Conservation (phyloP, 2,329 filamentous ascomycete species). For the Exutisphaerella laricina region DNA sequence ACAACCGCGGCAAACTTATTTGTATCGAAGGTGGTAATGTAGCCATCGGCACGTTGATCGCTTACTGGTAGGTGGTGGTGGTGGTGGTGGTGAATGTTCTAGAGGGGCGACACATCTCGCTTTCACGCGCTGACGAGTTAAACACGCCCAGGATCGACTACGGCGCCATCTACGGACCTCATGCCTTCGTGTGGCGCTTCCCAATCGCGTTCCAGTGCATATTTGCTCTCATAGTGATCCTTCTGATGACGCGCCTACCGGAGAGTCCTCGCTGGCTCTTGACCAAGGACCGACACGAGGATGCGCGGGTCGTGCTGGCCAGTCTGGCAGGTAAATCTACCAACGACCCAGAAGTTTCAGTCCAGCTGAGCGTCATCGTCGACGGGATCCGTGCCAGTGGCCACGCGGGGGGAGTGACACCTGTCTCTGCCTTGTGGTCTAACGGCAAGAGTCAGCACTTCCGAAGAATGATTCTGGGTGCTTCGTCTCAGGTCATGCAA, state of each 20-base stretch:
- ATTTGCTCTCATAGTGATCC: slow-evolving; percentile 43
- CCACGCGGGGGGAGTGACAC: slow-evolving; percentile 37
- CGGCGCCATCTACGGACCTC: slow-evolving; percentile 36
- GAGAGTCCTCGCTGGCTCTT: slow-evolving; percentile 45
- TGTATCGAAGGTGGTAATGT: slow-evolving; percentile 54
- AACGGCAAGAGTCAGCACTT: slow-evolving; percentile 61
- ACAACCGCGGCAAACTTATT: slow-evolving; percentile 56
- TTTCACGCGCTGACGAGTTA: too few species aligned
- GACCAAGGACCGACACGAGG: slow-evolving; percentile 41
- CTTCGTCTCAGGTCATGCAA: slow-evolving; percentile 57
- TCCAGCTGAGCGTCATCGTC: slow-evolving; percentile 43
- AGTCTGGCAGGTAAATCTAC: slow-evolving; percentile 43
- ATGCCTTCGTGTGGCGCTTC: slow-evolving; percentile 46
- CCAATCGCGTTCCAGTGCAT: slow-evolving; percentile 50
- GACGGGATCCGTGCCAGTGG: slow-evolving; percentile 14
- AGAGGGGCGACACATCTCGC: too few species aligned
- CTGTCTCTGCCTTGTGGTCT: slow-evolving; percentile 52
- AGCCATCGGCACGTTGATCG: slow-evolving; percentile 48
- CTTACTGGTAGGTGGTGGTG: slow-evolving; percentile 38
- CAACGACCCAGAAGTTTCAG: slow-evolving; percentile 53
- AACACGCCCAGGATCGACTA: slow-evolving; percentile 47
- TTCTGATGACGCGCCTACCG: slow-evolving; percentile 41
- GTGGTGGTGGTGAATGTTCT: too few species aligned
- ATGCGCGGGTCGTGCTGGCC: slow-evolving; percentile 47
- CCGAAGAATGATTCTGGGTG: slow-evolving; percentile 57